Evolutionary conservation across 1,284 basidiomycete genomes (phyloP).

Genomic region (Tranzscheliella williamsii): DNA sequence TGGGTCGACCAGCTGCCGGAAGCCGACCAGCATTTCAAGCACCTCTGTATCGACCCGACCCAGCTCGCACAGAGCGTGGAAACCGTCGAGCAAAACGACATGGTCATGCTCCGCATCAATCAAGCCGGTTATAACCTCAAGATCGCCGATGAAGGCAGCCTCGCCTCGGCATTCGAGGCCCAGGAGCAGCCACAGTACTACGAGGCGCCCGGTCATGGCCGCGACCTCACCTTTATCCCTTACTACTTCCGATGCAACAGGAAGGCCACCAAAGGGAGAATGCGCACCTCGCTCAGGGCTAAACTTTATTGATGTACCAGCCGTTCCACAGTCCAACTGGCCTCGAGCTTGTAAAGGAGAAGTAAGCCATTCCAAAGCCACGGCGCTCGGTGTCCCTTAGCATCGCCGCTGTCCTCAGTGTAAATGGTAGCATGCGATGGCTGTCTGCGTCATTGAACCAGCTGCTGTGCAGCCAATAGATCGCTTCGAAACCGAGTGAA

Average conservation of each 20-base stretch:
- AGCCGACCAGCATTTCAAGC: conserved; percentile 19
- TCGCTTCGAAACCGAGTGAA: too few relatives aligned
- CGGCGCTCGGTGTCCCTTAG: too few relatives aligned
- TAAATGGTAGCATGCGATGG: too few relatives aligned
- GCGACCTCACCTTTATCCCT: conserved; percentile 9
- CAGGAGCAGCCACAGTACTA: conserved; percentile 4
- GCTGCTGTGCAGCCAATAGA: too few relatives aligned
- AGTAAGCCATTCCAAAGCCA: too few relatives aligned
- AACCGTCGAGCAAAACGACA: background rate
- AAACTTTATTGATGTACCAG: conserved; percentile 6
- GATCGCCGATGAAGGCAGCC: background rate
- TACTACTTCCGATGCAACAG: conserved; percentile 19
- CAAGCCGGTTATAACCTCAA: conserved; percentile 8
- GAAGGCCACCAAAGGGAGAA: conserved; percentile 4
- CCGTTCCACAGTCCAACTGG: too few relatives aligned
- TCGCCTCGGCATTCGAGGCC: conserved; percentile 13
- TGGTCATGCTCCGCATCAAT: conserved; percentile 2
- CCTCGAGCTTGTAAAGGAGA: too few relatives aligned
- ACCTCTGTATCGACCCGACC: conserved; percentile 7
- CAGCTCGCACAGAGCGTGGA: background rate
- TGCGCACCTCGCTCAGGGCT: conserved; percentile 10
- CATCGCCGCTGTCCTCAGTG: too few relatives aligned
- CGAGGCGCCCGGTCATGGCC: conserved; percentile 4
- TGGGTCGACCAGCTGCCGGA: conserved; percentile 17
- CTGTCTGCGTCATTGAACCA: too few relatives aligned